Evolutionary conservation across 2,329 filamentous ascomycete species (phyloP), one percentile per base, ranked within the genome.

Genomic region (Xylogone sp.): DNA sequence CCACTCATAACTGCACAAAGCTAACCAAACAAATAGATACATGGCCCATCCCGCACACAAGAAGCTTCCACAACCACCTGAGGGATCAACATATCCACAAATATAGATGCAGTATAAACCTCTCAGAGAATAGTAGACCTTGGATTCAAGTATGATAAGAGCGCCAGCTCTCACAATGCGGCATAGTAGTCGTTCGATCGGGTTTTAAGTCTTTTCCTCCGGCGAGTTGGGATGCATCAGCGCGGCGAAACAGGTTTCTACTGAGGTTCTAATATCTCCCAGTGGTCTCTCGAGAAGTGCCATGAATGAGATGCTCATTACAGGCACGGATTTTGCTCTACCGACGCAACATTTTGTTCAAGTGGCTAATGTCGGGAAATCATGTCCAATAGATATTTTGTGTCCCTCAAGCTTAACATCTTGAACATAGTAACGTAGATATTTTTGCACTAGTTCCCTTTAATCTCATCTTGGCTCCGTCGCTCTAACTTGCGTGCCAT

Each of bases 31-130:
- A 44, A 46, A 47, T 59, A 95, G 92, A 71, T 96, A 89, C 69
- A 97, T 99, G 94, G 93, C 93, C 24, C 82, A 92, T 53, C 85
- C 88, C 21, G 79, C 84, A 60, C 88, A 97, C 75, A 97, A 97
- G 82, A 97, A 97, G 75, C 83, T 97, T 24, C 88, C 90, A 12
- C 94, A 99, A 70, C 94, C 94, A 42, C 82, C 89, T 3, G 94
- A 99, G 74, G 92, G 91, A 53, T 84, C 88, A 24, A 86, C 74
- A 27, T 87, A 68, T 46, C 54, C n/a, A n/a, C n/a, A 49, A 39
- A 53, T 45, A 53, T 42, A 19, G 34, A 20, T 10, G 22, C 18
- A 39, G 20, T 53, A 43, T 42, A 50, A 27, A 20, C 42, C 22
- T 42, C 27, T 31, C 16, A 10, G 9, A 34, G 21, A 19, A 21